Percentiles rank a stretch among this genome's conserved stretches.
phyloP scores from a whole-genome alignment of 495 filamentous ascomycete species.

The Penicillium turbatum region DNA sequence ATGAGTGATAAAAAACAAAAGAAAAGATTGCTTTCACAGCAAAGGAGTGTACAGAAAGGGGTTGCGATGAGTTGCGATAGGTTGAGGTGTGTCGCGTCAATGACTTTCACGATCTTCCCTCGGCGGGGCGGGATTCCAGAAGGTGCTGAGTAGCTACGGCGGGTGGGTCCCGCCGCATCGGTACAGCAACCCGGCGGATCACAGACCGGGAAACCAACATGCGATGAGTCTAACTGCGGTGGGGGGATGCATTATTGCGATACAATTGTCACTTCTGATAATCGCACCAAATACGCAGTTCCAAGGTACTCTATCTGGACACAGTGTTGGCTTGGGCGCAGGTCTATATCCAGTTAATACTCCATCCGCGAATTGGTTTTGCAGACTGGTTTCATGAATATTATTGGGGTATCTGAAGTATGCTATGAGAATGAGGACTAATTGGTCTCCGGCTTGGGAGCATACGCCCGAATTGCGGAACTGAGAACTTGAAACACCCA shows the following conservation, averaged over 20 bases:
- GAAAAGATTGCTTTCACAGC: not conserved
- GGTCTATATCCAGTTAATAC: too few species aligned
- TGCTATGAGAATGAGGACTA: not conserved
- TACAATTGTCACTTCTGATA: too few species aligned
- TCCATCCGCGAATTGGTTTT: too few species aligned
- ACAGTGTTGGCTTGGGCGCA: too few species aligned
- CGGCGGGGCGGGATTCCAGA: not conserved
- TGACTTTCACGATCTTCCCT: not conserved
- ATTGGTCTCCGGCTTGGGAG: not conserved
- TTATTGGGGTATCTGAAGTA: constrained; percentile 15
- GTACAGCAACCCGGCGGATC: not conserved
- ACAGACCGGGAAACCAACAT: too few species aligned
- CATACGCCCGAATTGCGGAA: not conserved
- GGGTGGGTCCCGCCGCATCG: not conserved
- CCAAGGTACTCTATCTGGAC: too few species aligned
- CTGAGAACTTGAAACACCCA: not conserved
- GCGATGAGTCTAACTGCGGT: too few species aligned
- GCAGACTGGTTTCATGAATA: not conserved
- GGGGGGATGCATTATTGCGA: too few species aligned
- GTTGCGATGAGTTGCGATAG: not conserved
- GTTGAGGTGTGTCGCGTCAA: not conserved
- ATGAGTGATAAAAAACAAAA: not conserved
- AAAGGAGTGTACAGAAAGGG: not conserved
- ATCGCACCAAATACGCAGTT: too few species aligned
- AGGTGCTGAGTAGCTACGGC: not conserved